Conservation (phyloP, 1,284 basidiomycete genomes). For the Thecaphora thlaspeos region DNA sequence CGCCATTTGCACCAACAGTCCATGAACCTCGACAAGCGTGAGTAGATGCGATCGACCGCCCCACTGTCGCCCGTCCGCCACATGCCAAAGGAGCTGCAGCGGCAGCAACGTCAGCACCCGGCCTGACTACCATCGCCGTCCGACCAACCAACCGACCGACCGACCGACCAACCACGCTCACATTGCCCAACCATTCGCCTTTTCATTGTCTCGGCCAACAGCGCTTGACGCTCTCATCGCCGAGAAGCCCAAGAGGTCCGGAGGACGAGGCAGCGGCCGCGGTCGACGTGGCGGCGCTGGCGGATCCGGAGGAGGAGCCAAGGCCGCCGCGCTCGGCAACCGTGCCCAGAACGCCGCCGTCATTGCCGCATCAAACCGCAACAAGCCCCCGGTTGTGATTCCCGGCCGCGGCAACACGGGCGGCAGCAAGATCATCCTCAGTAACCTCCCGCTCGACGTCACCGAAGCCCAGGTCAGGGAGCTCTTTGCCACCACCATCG, state of each 20-base stretch:
- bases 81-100: too few species aligned
- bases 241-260: constrained; percentile 44
- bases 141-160: too few species aligned
- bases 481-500: constrained; percentile 86
- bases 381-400: constrained; percentile 53
- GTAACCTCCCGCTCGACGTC: constrained; percentile 90
- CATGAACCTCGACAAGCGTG: constrained; percentile 51
- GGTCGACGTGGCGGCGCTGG: constrained; percentile 31
- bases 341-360: constrained; percentile 43
- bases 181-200: too few species aligned
- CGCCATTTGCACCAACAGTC: constrained; percentile 18
- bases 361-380: constrained; percentile 51
- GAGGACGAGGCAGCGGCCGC: constrained; percentile 18
- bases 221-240: constrained; percentile 56
- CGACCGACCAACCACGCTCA: too few species aligned
- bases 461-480: constrained; percentile 95
- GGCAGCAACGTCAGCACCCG: too few species aligned
- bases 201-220: constrained; percentile 13
- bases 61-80: too few species aligned
- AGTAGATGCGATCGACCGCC: constrained; percentile 12
- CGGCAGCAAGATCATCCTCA: constrained; percentile 86
- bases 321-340: constrained; percentile 49
- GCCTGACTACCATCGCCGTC: too few species aligned
- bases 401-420: constrained; percentile 42
- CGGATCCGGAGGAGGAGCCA: too few species aligned